These are phyloP conservation scores for Botrytis fabae DNA, from an alignment of 2,329 filamentous ascomycete species.

Conservation along the genomic window DNA sequence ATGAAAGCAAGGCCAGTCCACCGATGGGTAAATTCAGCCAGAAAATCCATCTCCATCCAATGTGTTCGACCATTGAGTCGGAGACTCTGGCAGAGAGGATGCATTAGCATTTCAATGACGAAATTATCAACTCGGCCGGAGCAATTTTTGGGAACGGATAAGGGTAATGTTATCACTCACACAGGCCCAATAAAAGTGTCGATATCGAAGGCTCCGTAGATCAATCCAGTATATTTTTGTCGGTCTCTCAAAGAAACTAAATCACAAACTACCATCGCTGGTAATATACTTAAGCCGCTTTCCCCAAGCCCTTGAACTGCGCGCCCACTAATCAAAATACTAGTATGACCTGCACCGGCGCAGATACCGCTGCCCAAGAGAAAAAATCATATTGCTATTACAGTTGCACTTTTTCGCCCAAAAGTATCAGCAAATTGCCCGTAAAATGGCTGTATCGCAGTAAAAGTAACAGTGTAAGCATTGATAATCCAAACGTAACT, in stretches of 20 bases:
- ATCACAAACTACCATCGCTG: background rate
- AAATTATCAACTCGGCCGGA: background rate
- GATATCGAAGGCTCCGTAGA: background rate
- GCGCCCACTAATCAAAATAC: conserved; percentile 47
- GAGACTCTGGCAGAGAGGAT: background rate
- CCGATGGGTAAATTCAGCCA: conserved; percentile 51
- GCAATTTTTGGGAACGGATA: fast-evolving
- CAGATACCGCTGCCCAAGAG: conserved; percentile 36
- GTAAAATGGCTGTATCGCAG: conserved; percentile 31
- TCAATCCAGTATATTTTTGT: background rate
- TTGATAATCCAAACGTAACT: conserved; percentile 25
- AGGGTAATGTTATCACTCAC: background rate
- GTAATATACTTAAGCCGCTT: conserved; percentile 25
- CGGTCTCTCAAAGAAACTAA: conserved; percentile 4
- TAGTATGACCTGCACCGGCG: conserved; percentile 36
- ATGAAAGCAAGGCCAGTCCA: conserved; percentile 18
- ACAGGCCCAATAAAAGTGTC: background rate
- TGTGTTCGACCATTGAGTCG: conserved; percentile 24
- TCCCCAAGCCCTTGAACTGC: conserved; percentile 42
- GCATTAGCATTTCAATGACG: background rate
- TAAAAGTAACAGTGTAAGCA: conserved; percentile 14
- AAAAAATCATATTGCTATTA: conserved; percentile 42
- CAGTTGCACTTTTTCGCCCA: conserved; percentile 48
- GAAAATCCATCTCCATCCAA: conserved; percentile 46
- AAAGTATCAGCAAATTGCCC: conserved; percentile 54